Evolutionary conservation across 139 green algal genomes (phyloP), one percentile per base, ranked within the genome.

Genomic region (Volvox africanus): DNA sequence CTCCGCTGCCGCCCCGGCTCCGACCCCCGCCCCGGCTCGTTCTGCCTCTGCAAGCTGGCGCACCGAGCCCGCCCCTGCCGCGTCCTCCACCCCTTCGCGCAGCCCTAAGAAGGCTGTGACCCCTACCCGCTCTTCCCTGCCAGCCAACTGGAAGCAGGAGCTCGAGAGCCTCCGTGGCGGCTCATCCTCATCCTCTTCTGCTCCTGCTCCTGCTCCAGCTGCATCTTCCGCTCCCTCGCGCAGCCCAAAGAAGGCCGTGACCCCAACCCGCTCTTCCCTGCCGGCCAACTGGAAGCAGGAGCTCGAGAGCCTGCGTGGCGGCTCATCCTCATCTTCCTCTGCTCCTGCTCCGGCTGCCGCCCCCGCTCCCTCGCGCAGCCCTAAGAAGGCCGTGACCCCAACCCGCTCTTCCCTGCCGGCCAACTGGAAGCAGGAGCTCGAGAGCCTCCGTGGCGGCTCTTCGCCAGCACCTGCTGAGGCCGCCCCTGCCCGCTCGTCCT

Each of bases 401-500:
- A 35, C 44, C 11, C 71, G 86, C 50, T 75, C 44, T 32, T 33
- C 86, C 86, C 86, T 90, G 73, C 86, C 86, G 24, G 32, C 86
- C 86, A 90, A 90, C 86, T 90, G 86, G 86, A 82, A 83, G 71
- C 71, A 90, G 71, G 73, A 90, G 71, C 86, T 90, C 24, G 71
- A 90, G 73, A 77, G 50, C 73, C 61, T 91, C 76, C 84, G 84
- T 69, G 61, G 61, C 61, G 30, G 30, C 30, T 73, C 80, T 1
- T 80, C 82, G 16, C 5, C 68, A 22, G 28, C 84, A n/a, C 13
- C 84, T n/a, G 69, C 84, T 2, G 68, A 17, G 26, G 6, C 82
- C 65, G 82, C 82, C 82, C 84, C 84, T 19, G 84, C 85, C n/a
- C 85, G 85, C 85, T 82, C 85, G 13, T 80, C 69, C 12, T 89